Evolutionary conservation across 441 rosid genomes (phyloP).

Genomic region (Breynia disticha): DNA sequence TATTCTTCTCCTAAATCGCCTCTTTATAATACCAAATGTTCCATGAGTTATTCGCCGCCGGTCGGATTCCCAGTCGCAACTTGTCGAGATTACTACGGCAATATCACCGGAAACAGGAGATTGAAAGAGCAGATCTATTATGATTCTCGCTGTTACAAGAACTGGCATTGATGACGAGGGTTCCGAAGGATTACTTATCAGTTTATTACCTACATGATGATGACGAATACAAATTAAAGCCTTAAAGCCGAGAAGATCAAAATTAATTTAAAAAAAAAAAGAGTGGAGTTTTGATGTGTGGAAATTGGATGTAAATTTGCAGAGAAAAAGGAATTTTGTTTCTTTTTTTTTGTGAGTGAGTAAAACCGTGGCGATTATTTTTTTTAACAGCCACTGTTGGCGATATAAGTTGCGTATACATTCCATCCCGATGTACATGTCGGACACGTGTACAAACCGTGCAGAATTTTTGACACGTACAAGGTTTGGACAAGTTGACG

Average conservation of each 20-base stretch:
- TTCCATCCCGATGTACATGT: too few relatives aligned
- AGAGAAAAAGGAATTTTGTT: neutral
- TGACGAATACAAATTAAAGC: neutral
- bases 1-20: constrained; percentile 18
- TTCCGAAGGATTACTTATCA: neutral
- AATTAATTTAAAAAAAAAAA: neutral
- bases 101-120: constrained; percentile 19
- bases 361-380: too few relatives aligned
- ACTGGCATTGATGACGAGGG: constrained; percentile 16
- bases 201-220: neutral
- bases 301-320: neutral
- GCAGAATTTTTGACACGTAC: too few relatives aligned
- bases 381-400: too few relatives aligned
- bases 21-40: constrained; percentile 10
- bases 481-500: too few relatives aligned
- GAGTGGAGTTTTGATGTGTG: neutral
- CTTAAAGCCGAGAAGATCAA: neutral
- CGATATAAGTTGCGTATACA: too few relatives aligned
- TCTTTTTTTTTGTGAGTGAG: neutral
- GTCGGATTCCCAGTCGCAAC: constrained; percentile 16
- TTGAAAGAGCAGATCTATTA: constrained; percentile 1
- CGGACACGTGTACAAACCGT: too few relatives aligned
- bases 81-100: constrained; percentile 10
- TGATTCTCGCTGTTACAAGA: constrained; percentile 12
- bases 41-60: constrained; percentile 17